These are phyloP conservation scores for Anisodus acutangulus DNA, from an alignment of 257 asterid genomes.

Conservation along the genomic window DNA sequence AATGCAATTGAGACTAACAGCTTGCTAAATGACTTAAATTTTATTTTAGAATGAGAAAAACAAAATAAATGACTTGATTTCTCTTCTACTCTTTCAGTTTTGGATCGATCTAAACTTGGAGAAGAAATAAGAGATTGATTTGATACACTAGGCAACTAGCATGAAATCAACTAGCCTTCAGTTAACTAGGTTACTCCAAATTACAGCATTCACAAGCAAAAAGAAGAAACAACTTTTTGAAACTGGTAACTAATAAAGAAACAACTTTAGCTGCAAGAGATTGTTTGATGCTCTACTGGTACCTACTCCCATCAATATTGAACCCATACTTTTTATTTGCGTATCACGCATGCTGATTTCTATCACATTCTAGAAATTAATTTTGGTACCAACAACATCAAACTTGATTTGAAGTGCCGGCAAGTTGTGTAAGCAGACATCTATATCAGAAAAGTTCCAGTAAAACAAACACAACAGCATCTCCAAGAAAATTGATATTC, in stretches of 20 bases:
- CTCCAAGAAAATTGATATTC: conserved; percentile 19
- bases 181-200: background rate
- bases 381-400: background rate
- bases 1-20: background rate
- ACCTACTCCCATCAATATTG: background rate
- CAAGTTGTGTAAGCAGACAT: background rate
- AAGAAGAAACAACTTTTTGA: background rate
- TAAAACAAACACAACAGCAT: background rate
- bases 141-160: conserved; percentile 11
- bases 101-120: conserved; percentile 3
- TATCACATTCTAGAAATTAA: background rate
- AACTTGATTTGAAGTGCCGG: background rate
- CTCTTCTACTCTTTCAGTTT: background rate
- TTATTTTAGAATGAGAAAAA: background rate
- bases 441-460: conserved; percentile 10
- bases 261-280: background rate
- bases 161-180: background rate
- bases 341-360: background rate
- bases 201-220: background rate
- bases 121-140: conserved; percentile 21
- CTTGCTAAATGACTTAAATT: background rate
- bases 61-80: background rate
- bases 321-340: conserved; percentile 7
- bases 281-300: background rate
- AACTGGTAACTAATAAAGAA: background rate